A percentile compares a stretch with the other conserved stretches of the same genome.
Evolutionary conservation across 164 flowering plant genomes (phyloP).

Genomic region (Stephania cephalantha): DNA sequence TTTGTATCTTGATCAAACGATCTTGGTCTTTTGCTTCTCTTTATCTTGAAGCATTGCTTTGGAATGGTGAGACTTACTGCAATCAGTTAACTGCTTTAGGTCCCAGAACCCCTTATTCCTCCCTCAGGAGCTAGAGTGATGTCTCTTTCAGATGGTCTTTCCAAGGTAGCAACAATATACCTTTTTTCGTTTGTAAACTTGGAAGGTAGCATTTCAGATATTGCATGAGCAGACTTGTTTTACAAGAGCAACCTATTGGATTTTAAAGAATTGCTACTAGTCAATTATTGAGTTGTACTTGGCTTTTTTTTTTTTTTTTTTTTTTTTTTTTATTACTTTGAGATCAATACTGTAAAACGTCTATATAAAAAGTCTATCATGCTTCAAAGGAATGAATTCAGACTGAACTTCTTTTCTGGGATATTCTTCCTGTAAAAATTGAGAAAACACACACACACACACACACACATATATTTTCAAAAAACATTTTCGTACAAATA

Average conservation of each 20-base stretch:
- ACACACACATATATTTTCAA: no score
- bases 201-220: background rate
- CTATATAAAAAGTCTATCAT: background rate
- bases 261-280: background rate
- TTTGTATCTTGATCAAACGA: constrained; percentile 12
- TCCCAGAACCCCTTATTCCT: constrained; percentile 91
- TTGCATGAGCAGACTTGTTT: background rate
- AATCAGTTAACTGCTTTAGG: constrained; percentile 36
- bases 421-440: no score
- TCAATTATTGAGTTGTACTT: no score
- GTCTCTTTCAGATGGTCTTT: constrained; percentile 93
- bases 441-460: no score
- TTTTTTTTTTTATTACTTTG: background rate
- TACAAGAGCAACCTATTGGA: background rate
- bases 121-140: constrained; percentile 94
- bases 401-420: background rate
- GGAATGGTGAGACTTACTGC: constrained; percentile 10
- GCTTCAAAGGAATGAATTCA: background rate
- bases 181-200: background rate
- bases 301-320: no score
- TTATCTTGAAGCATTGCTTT: constrained; percentile 12
- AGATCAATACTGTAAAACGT: background rate
- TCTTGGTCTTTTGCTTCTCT: constrained; percentile 17
- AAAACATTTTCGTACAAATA: no score
- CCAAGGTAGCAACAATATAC: constrained; percentile 51